Conservation (phyloP, 306 rosid species). For the Styphnolobium japonicum region DNA sequence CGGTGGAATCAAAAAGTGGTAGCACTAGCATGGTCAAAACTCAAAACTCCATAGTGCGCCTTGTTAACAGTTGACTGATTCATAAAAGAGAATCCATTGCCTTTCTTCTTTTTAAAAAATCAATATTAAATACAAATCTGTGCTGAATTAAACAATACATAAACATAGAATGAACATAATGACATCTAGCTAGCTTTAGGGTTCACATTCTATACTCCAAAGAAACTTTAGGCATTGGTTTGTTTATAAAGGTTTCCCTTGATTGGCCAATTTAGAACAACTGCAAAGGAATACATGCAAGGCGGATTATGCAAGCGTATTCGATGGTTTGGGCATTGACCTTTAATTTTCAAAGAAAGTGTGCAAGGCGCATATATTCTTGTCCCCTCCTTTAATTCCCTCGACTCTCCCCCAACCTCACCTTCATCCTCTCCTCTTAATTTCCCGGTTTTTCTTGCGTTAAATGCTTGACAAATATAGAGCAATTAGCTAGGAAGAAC, state of each 20-base stretch:
- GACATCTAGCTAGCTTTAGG: slow-evolving; percentile 24
- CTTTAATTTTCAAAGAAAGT: slow-evolving; percentile 29
- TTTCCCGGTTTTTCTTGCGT: background rate
- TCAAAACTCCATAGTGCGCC: slow-evolving; percentile 8
- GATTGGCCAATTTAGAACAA: slow-evolving; percentile 42
- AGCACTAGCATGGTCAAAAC: slow-evolving; percentile 38
- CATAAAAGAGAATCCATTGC: slow-evolving; percentile 31
- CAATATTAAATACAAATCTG: background rate
- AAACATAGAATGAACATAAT: slow-evolving; percentile 15
- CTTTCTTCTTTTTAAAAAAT: slow-evolving; percentile 5
- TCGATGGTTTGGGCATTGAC: slow-evolving; percentile 37
- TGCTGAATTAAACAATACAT: slow-evolving; percentile 6
- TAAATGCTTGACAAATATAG: background rate
- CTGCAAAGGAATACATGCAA: background rate
- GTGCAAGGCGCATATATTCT: slow-evolving; percentile 50
- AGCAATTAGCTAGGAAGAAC: slow-evolving; percentile 14
- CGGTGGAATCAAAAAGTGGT: slow-evolving; percentile 14
- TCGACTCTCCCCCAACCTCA: background rate
- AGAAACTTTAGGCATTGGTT: background rate
- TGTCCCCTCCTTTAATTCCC: slow-evolving; percentile 27
- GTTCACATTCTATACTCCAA: slow-evolving; percentile 21
- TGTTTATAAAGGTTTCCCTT: slow-evolving; percentile 4
- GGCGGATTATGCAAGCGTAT: slow-evolving; percentile 27
- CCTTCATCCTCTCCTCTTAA: background rate
- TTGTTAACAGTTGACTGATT: slow-evolving; percentile 7